Evolutionary conservation across 129 eudicot genomes (phyloP), one percentile per base, ranked within the genome.

Genomic region (Lonicera japonica): DNA sequence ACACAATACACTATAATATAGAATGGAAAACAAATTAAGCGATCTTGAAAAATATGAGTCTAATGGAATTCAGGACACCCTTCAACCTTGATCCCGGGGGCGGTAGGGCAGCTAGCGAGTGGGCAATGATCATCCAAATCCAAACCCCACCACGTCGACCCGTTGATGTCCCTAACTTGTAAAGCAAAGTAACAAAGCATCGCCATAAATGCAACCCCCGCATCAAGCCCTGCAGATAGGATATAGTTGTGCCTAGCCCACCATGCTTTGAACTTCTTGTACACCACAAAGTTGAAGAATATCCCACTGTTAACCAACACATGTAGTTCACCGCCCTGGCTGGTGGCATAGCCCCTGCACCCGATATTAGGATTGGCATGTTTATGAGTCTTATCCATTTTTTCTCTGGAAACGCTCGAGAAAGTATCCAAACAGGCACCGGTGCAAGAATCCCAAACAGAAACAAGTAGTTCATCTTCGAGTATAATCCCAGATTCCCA

Each of bases 131-230:
- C 95, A 74, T 77, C 85, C 15, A 75, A 29, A 38, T 77, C 77
- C 60, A 78, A 66, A n/a, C 97, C 97, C 97, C 97, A 89, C 97
- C 97, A 89, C 6, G 56, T 71, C 1, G 82, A 74, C 63, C 96
- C 96, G 22, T 74, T 58, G 23, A 85, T 80, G 48, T 80, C 78
- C 29, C 67, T 63, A 52, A 53, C 61, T 56, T 89, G 97, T 68
- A 89, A 69, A 56, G 87, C 66, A 61, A 89, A 70, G 54, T 79
- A 89, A 57, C 84, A 78, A 57, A 89, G 76, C 17, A 79, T 83
- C 14, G 83, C 95, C 95, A 89, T 86, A 71, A 86, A 89, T 1
- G 97, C 97, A 38, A 83, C 87, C 20, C 97, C 97, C 4, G 95
- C 95, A 40, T 89, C 95, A n/a, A 89, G 70, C 11, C 90, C 97